Conservation (phyloP, 495 filamentous ascomycete species). For the Daldinia vernicosa region DNA sequence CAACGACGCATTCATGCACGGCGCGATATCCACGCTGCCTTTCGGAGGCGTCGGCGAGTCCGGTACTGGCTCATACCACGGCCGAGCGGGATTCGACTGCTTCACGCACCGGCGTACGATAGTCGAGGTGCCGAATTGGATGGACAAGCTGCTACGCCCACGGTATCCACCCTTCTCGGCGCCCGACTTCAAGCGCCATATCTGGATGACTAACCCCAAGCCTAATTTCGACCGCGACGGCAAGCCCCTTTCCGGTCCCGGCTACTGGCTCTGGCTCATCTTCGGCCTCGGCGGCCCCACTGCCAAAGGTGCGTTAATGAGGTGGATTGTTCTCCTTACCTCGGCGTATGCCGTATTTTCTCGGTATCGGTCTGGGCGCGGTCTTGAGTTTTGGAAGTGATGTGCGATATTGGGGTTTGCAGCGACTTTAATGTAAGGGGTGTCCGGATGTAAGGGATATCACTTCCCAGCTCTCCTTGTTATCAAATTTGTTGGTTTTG, state of each 20-base stretch:
- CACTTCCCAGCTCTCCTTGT: background rate
- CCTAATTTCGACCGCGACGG: constrained; percentile 90
- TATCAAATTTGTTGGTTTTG: background rate
- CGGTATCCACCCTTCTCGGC: constrained; percentile 81
- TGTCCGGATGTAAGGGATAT: background rate
- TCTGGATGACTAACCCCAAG: constrained; percentile 63
- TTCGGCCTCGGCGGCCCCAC: constrained; percentile 56
- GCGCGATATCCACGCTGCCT: constrained; percentile 73
- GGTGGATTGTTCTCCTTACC: constrained; percentile 56
- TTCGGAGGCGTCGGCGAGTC: constrained; percentile 93
- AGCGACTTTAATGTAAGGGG: background rate
- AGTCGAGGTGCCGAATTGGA: constrained; percentile 80
- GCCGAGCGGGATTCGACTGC: constrained; percentile 81
- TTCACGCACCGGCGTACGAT: constrained; percentile 84
- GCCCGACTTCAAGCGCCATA: constrained; percentile 62
- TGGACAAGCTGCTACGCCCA: constrained; percentile 75
- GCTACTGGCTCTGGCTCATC: constrained; percentile 58
- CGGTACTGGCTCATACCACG: constrained; percentile 85
- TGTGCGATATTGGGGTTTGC: background rate
- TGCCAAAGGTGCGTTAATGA: constrained; percentile 58
- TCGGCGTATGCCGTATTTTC: constrained; percentile 36
- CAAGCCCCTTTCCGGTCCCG: constrained; percentile 57
- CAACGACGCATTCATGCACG: constrained; percentile 87
- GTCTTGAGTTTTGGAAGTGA: constrained; percentile 19
- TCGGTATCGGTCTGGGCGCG: background rate